phyloP scores from a whole-genome alignment of 2,329 filamentous ascomycete genomes.

The Claviceps sp. region DNA sequence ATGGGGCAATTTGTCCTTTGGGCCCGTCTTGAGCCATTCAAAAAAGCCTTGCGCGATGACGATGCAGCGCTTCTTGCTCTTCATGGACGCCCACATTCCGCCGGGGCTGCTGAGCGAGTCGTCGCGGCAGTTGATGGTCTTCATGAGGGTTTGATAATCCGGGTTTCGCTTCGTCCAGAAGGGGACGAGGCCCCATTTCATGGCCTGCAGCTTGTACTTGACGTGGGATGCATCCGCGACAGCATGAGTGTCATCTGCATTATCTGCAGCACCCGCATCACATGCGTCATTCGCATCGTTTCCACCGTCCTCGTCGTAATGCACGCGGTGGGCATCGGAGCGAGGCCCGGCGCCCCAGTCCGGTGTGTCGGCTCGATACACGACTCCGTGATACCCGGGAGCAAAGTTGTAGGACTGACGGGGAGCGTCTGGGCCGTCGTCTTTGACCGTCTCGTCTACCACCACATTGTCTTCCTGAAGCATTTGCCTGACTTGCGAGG shows the following conservation, averaged over 20 bases:
- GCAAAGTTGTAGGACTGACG: conserved; percentile 87
- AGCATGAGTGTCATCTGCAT: too few relatives aligned
- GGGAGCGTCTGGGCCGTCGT: conserved; percentile 40
- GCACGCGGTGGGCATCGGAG: conserved; percentile 3
- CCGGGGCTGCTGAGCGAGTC: conserved; percentile 65
- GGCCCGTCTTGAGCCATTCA: conserved; percentile 77
- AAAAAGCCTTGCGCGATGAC: conserved; percentile 88
- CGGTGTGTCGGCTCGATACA: conserved; percentile 66
- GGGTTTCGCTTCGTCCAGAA: conserved; percentile 85
- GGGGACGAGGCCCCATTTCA: conserved; percentile 93
- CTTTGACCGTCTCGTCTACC: conserved; percentile 56
- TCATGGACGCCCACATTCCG: conserved; percentile 90
- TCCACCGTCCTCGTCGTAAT: background rate
- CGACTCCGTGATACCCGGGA: conserved; percentile 70
- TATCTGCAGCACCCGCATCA: background rate
- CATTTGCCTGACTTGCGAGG: conserved; percentile 60
- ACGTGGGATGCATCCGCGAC: conserved; percentile 13
- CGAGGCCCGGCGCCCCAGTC: conserved; percentile 41
- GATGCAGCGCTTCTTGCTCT: conserved; percentile 75
- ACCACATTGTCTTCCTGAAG: conserved; percentile 63
- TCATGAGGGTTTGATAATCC: conserved; percentile 63
- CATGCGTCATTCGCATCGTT: conserved; percentile 1
- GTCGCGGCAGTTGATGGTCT: conserved; percentile 89
- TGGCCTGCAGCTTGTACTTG: conserved; percentile 73
- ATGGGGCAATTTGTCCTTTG: conserved; percentile 71